A percentile compares a stretch with the other conserved stretches of the same genome.
Conservation (phyloP, 768 basidiomycete genomes). For the Jaapia argillacea region DNA sequence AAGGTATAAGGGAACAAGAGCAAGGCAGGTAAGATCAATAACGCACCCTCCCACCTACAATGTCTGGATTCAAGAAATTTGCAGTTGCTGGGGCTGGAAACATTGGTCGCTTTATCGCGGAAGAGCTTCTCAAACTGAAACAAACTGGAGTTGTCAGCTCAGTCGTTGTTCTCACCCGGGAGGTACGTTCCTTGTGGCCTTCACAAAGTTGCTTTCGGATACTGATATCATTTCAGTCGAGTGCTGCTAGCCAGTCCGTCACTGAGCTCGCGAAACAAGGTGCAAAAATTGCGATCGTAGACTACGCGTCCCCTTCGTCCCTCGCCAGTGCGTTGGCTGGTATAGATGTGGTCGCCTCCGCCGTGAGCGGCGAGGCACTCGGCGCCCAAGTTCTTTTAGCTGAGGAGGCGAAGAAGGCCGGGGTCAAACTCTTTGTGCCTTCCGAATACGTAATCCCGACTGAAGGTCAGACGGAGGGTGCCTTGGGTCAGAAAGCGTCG, state of each 20-base stretch:
- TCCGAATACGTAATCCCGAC: conserved; percentile 17
- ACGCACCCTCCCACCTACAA: too few species aligned
- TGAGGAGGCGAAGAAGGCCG: conserved; percentile 13
- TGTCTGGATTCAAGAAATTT: conserved; percentile 2
- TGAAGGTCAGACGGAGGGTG: conserved; percentile 4
- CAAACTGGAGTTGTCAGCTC: conserved; percentile 5
- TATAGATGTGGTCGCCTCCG: conserved; percentile 8
- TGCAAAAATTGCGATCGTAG: conserved; percentile 6
- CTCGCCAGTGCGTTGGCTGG: conserved; percentile 4
- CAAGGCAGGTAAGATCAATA: too few species aligned
- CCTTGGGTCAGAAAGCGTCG: conserved; percentile 1
- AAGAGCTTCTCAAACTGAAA: conserved; percentile 11
- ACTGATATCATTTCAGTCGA: too few species aligned
- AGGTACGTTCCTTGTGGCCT: too few species aligned
- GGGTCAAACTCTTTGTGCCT: conserved; percentile 21
- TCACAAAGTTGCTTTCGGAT: too few species aligned
- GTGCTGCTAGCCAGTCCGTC: not conserved
- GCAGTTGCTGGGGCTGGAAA: conserved; percentile 9
- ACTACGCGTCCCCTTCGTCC: conserved; percentile 5
- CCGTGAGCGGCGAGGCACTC: conserved; percentile 1
- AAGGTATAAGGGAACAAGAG: too few species aligned
- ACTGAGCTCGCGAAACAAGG: conserved; percentile 5
- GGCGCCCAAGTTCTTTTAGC: conserved; percentile 8
- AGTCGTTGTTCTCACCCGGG: conserved; percentile 7
- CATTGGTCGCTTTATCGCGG: conserved; percentile 8